Percentiles rank a stretch among this genome's conserved stretches.
These are phyloP conservation scores for Kodamaea derodonti DNA, from an alignment of 1,139 yeast species.

Conservation along the genomic window DNA sequence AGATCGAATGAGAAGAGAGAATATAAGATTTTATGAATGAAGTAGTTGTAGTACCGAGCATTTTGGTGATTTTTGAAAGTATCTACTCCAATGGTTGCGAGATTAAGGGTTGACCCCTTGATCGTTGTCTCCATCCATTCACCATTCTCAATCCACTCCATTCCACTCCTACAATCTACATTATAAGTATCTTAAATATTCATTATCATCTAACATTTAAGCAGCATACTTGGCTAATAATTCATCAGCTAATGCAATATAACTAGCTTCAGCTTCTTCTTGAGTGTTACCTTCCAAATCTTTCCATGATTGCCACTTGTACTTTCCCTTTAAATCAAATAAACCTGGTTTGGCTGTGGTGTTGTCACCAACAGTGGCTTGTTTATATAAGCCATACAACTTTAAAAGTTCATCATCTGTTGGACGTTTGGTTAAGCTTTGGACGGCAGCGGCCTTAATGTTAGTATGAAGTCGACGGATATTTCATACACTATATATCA, in stretches of 20 bases:
- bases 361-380: slow-evolving; percentile 96
- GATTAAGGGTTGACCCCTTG: too few species aligned
- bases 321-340: slow-evolving; percentile 90
- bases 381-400: slow-evolving; percentile 89
- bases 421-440: slow-evolving; percentile 73
- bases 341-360: slow-evolving; percentile 78
- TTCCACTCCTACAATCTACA: too few species aligned
- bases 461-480: slow-evolving; percentile 10
- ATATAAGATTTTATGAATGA: too few species aligned
- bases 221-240: slow-evolving; percentile 48
- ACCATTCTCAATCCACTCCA: too few species aligned
- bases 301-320: slow-evolving; percentile 98
- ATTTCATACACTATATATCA: too few species aligned
- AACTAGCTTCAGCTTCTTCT: slow-evolving; percentile 87
- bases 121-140: too few species aligned
- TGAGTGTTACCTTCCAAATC: slow-evolving; percentile 78
- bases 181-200: too few species aligned
- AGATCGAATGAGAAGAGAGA: too few species aligned
- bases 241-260: slow-evolving; percentile 71
- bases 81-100: too few species aligned
- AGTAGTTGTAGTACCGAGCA: too few species aligned
- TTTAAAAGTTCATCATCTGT: slow-evolving; percentile 79
- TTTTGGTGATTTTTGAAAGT: too few species aligned
- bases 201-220: too few species aligned
- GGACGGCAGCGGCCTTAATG: slow-evolving; percentile 72